phyloP scores from a whole-genome alignment of 176 grass and related monocot species.

The Avena atlantica region DNA sequence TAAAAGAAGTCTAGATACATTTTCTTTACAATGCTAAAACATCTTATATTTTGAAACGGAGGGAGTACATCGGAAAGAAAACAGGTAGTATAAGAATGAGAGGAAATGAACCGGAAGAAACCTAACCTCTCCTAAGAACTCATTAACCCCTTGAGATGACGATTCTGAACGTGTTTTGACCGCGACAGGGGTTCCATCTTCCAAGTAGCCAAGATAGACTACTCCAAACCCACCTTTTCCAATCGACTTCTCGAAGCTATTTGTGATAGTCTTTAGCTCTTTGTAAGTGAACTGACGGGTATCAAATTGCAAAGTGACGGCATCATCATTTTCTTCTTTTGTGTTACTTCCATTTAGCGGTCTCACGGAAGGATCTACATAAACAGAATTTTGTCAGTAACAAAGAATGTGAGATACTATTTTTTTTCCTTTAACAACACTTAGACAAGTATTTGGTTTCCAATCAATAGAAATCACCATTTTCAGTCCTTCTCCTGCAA shows the following conservation, averaged over 20 bases:
- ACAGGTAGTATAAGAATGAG: not conserved
- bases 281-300: conserved; percentile 61
- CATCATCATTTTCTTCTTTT: conserved; percentile 32
- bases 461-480: conserved; percentile 11
- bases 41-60: too few relatives aligned
- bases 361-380: conserved; percentile 35
- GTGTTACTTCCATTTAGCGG: conserved; percentile 9
- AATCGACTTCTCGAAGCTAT: conserved; percentile 48
- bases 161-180: conserved; percentile 61
- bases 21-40: too few relatives aligned
- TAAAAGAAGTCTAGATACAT: too few relatives aligned
- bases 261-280: conserved; percentile 59
- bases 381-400: not conserved
- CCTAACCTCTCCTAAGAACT: conserved; percentile 67
- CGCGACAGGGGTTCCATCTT: conserved; percentile 63
- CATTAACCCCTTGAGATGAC: conserved; percentile 57
- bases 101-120: not conserved
- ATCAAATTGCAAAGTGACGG: conserved; percentile 44
- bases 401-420: not conserved
- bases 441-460: conserved; percentile 12
- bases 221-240: conserved; percentile 63
- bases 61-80: not conserved
- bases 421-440: not conserved
- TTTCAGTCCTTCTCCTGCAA: conserved; percentile 27
- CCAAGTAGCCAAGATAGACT: conserved; percentile 61